Base-by-base conservation (phyloP, 208 protist genomes). In the Histomonas meleagridis region DNA sequence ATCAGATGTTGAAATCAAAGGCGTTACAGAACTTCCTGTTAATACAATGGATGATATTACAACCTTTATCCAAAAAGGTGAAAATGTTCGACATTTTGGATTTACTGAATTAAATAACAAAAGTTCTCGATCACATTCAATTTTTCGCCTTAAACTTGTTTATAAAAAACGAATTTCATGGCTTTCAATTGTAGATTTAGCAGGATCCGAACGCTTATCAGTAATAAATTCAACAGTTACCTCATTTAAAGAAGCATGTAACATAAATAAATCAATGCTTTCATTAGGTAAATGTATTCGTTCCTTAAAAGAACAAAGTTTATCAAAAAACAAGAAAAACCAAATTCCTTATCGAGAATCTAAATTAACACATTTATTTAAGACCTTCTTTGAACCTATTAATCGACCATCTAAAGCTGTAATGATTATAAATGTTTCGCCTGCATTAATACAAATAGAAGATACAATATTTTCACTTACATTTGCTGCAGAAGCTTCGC, bases 391-490 rank as follows among this genome's bases (percentile, higher is more conserved):
- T n/a, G 76, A 86, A 55, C 76, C 76, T 7, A 86, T 46, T 57
- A 55, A 43, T 38, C 40, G 76, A 14, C 76, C 43, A 55, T 43
- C 76, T 7, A 43, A 38, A 38, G 76, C 76, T 38, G 76, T 46
- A 51, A 86, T 86, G 76, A 55, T 86, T 16, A 86, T 86, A 38
- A 86, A 86, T 35, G 46, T 86, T 86, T 86, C 76, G 32, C 76
- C 76, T 38, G 23, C 40, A 14, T 32, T 86, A 12, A 14, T n/a
- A 26, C 76, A 86, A 55, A 86, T 86, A 38, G 46, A 86, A 55
- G 76, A 86, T 57, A 86, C 76, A 28, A 1, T 86, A 32, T 86
- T 86, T 38, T 40, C 76, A 51, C 9, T 86, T 0, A 40, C 51
- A 86, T 86, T 86, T 55, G 76, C 76, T 38, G 76, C 76, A 32